Evolutionary conservation across 2,329 filamentous ascomycete genomes (phyloP).

Genomic region (Aspergillus cejpii): DNA sequence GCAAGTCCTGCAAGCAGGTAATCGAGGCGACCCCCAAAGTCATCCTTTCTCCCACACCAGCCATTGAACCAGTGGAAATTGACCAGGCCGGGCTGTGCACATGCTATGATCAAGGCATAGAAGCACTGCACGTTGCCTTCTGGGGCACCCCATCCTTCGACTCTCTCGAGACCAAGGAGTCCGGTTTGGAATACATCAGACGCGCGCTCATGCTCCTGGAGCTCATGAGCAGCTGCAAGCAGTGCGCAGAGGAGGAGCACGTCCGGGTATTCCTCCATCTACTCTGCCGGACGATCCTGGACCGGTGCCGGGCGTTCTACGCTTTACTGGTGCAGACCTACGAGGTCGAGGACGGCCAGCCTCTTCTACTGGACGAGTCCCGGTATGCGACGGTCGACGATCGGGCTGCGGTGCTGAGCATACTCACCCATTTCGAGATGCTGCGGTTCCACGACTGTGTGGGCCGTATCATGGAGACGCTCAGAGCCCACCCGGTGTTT

Average conservation of each 20-base stretch:
- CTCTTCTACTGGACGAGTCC: not conserved
- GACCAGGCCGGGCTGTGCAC: not conserved
- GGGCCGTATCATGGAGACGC: not conserved
- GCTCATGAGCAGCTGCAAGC: conserved; percentile 5
- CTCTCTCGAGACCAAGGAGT: conserved; percentile 3
- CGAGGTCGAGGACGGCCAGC: not conserved
- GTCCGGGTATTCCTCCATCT: not conserved
- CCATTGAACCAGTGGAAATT: not conserved
- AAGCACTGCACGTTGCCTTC: not conserved
- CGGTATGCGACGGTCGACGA: not conserved
- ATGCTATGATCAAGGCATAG: not conserved
- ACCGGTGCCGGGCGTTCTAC: conserved; percentile 5
- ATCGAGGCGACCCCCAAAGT: not conserved
- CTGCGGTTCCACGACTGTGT: conserved; percentile 3
- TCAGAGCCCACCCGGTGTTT: not conserved
- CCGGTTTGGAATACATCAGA: conserved; percentile 1
- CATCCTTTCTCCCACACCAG: not conserved
- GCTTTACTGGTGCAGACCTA: not conserved
- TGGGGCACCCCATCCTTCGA: not conserved
- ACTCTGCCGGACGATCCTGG: conserved; percentile 3
- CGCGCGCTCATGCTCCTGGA: conserved; percentile 2
- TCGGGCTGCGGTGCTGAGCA: not conserved
- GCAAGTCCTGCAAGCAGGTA: not conserved
- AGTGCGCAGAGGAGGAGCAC: not conserved
- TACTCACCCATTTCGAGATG: conserved; percentile 2